Evolutionary conservation across 495 filamentous ascomycete species (phyloP), one percentile per base, ranked within the genome.

Genomic region (Cercophora sp.): DNA sequence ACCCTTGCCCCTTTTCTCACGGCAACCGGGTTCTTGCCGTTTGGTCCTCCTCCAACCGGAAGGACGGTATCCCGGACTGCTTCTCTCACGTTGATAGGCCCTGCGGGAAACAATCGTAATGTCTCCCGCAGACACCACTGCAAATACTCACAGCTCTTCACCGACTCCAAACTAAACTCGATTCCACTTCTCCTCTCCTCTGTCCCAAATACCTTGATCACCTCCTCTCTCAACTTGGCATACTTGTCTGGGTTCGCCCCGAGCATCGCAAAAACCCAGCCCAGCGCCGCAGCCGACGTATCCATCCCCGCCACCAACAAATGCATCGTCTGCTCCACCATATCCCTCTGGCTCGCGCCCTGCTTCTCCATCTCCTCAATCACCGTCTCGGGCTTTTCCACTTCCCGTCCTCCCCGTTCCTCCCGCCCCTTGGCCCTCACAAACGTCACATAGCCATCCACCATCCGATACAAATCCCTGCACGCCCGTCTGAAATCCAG

Each of bases 391-490:
- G 37, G 36, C 16, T 32, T 51, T 18, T 51, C 48, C 4, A 24
- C 8, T n/a, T 31, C 48, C 16, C 9, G 2, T 6, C 48, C 25
- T 4, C 36, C 24, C 2, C 47, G 32, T 8, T 13, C 47, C 1
- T 31, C 24, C 24, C 24, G 13, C 4, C 49, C 49, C 49, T 34
- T 36, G 4, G 37, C 26, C 34, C 49, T 22, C 40, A 52, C 49
- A 19, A 16, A 16, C 4, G 16, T 25, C 1, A 53, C 51, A 19
- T 39, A 46, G 6, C 51, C 41, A 29, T 46, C 41, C 10, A 53
- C 42, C 32, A 53, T 46, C 15, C 51, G 51, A 8, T 53, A 46
- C 31, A 53, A 27, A n/a, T 54, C 50, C 13, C 27, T 37, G n/a
- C 50, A 52, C 2, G 40, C 40, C 27, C 26, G 39, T 4, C 50